phyloP scores from a whole-genome alignment of 2,329 filamentous ascomycete species.

The Torrubiellomyces zombiae region DNA sequence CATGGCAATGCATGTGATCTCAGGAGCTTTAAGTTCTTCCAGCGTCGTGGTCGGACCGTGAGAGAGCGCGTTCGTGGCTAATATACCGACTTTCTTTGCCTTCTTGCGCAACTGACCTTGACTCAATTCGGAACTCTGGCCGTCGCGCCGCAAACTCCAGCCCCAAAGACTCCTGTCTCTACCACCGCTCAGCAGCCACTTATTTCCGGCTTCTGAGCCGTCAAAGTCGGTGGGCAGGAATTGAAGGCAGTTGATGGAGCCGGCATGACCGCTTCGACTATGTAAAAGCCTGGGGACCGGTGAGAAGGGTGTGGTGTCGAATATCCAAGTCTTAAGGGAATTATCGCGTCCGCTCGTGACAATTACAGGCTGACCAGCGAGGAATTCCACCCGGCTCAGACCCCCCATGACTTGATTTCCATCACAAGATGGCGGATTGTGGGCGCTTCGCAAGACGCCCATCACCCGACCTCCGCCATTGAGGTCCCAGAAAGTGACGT shows the following conservation, averaged over 20 bases:
- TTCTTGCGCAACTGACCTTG: slow-evolving; percentile 81
- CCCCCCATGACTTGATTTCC: slow-evolving; percentile 50
- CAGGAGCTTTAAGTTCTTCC: slow-evolving; percentile 70
- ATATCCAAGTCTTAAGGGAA: slow-evolving; percentile 89
- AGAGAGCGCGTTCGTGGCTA: slow-evolving; percentile 37
- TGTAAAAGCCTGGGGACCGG: slow-evolving; percentile 75
- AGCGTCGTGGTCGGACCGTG: slow-evolving; percentile 47
- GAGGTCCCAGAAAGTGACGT: slow-evolving; percentile 92
- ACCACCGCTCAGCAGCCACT: slow-evolving; percentile 86
- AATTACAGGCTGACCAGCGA: slow-evolving; percentile 76
- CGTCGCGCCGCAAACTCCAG: slow-evolving; percentile 86
- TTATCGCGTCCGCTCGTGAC: slow-evolving; percentile 88
- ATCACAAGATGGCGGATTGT: slow-evolving; percentile 52
- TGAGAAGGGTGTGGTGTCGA: slow-evolving; percentile 81
- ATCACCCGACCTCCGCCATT: slow-evolving; percentile 76
- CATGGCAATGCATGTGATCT: slow-evolving; percentile 81
- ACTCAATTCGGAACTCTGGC: slow-evolving; percentile 83
- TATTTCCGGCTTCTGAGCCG: slow-evolving; percentile 72
- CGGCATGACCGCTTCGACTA: slow-evolving; percentile 73
- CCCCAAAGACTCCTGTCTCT: slow-evolving; percentile 88
- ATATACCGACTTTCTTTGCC: slow-evolving; percentile 70
- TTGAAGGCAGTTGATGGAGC: slow-evolving; percentile 62
- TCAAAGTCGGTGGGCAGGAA: slow-evolving; percentile 85
- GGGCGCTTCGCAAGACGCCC: slow-evolving; percentile 73
- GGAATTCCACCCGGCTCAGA: slow-evolving; percentile 75